Evolutionary conservation across 352 stramenopile genomes (phyloP).

Genomic region (Pythium guiyangense): DNA sequence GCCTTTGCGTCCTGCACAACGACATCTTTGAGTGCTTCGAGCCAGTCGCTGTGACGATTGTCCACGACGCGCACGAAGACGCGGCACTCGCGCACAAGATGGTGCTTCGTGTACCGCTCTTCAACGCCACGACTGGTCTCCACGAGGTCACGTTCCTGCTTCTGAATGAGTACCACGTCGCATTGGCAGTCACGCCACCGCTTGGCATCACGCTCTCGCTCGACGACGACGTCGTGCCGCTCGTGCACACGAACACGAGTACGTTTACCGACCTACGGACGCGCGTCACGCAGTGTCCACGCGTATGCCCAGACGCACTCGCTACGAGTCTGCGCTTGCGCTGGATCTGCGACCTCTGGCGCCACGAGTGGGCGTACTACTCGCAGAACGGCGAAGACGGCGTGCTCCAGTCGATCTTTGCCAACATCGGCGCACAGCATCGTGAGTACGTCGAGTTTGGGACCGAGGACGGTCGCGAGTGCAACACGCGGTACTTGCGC

Average conservation of each 20-base stretch:
- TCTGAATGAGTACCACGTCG: slow-evolving; percentile 41
- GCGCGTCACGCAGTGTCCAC: slow-evolving; percentile 21
- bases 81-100: slow-evolving; percentile 15
- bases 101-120: slow-evolving; percentile 31
- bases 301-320: slow-evolving; percentile 15
- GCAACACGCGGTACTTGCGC: slow-evolving; percentile 57
- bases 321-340: slow-evolving; percentile 1
- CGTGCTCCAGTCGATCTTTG: slow-evolving; percentile 54
- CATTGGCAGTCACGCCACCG: slow-evolving; percentile 17
- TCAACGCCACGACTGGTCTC: slow-evolving; percentile 16
- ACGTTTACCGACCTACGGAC: slow-evolving; percentile 16
- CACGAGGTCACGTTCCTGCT: slow-evolving; percentile 40
- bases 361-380: slow-evolving; percentile 55
- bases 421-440: slow-evolving; percentile 29
- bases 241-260: slow-evolving; percentile 8
- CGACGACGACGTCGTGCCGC: background rate
- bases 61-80: slow-evolving; percentile 8
- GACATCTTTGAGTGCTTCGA: slow-evolving; percentile 39
- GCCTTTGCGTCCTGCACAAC: slow-evolving; percentile 42
- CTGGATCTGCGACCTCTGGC: slow-evolving; percentile 61
- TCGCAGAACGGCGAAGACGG: slow-evolving; percentile 77
- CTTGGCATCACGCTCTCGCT: slow-evolving; percentile 16
- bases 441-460: slow-evolving; percentile 65
- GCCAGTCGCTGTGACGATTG: slow-evolving; percentile 19
- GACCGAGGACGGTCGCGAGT: slow-evolving; percentile 45